phyloP scores from a whole-genome alignment of 192 early-diverging fungal genomes.

The Dissophora ornata region DNA sequence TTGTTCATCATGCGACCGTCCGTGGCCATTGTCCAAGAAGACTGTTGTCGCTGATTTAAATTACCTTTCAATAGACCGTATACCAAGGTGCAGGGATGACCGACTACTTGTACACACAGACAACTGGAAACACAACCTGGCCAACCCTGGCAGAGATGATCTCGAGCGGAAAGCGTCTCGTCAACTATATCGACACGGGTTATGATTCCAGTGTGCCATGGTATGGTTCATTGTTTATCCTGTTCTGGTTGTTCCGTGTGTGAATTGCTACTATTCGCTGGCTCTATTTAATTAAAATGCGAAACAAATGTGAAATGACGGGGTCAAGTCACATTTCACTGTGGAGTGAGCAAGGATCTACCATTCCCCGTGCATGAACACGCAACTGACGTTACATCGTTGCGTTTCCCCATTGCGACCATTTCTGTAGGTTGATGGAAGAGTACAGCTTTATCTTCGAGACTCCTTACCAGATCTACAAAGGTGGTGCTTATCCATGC shows the following conservation, averaged over 20 bases:
- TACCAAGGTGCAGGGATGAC: slow-evolving; percentile 65
- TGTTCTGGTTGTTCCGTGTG: not conserved
- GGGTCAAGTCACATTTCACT: too few relatives aligned
- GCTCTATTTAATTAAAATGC: not conserved
- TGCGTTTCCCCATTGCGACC: not conserved
- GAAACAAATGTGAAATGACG: not conserved
- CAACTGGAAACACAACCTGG: slow-evolving; percentile 63
- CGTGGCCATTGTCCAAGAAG: not conserved
- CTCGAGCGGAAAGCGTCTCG: slow-evolving; percentile 68
- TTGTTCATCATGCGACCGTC: not conserved
- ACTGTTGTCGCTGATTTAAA: not conserved
- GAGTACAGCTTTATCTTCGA: slow-evolving; percentile 77
- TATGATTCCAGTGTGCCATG: slow-evolving; percentile 71
- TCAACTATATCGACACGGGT: slow-evolving; percentile 69
- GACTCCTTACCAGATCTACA: slow-evolving; percentile 71
- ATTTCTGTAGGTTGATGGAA: slow-evolving; percentile 61
- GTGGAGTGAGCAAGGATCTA: not conserved
- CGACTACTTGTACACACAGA: slow-evolving; percentile 65
- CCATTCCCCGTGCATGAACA: slow-evolving; percentile 1
- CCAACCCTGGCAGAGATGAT: slow-evolving; percentile 78
- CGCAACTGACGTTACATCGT: slow-evolving; percentile 2
- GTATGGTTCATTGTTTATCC: slow-evolving; percentile 51
- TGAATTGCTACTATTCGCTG: too few relatives aligned
- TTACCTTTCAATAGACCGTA: slow-evolving; percentile 33
- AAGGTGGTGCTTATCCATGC: slow-evolving; percentile 66